Evolutionary conservation across 2,329 filamentous ascomycete species (phyloP).

Genomic region (Fusarium sororula): DNA sequence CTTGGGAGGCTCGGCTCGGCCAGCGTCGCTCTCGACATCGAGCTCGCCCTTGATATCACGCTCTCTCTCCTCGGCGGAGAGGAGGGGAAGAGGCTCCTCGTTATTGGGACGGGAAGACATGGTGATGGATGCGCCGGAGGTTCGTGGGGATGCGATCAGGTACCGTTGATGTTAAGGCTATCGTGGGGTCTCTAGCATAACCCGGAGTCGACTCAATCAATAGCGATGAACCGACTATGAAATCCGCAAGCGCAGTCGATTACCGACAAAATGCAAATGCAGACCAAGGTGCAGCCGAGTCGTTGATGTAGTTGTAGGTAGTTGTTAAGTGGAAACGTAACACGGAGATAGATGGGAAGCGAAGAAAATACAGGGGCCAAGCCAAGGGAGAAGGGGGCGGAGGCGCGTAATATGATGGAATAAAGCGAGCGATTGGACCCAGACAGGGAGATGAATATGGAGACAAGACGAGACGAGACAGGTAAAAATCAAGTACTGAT

Average conservation of each 20-base stretch:
- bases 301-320: slow-evolving; percentile 28
- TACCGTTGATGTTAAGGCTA: slow-evolving; percentile 6
- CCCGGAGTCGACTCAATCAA: slow-evolving; percentile 1
- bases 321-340: slow-evolving; percentile 34
- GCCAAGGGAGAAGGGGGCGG: slow-evolving; percentile 22
- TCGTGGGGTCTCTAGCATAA: slow-evolving; percentile 20
- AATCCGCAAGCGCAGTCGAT: slow-evolving; percentile 21
- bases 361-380: slow-evolving; percentile 38
- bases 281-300: slow-evolving; percentile 18
- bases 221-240: slow-evolving; percentile 7
- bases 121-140: slow-evolving; percentile 22
- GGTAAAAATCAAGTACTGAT: slow-evolving; percentile 2
- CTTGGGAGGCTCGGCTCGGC: slow-evolving; percentile 41
- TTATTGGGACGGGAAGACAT: slow-evolving; percentile 48
- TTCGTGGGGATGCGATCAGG: slow-evolving; percentile 14
- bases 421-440: slow-evolving; percentile 35
- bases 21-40: slow-evolving; percentile 48
- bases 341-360: slow-evolving; percentile 33
- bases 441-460: slow-evolving; percentile 21
- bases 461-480: slow-evolving; percentile 12
- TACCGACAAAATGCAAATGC: slow-evolving; percentile 19
- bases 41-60: slow-evolving; percentile 43
- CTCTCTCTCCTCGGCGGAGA: slow-evolving; percentile 46
- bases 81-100: slow-evolving; percentile 46
- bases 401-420: slow-evolving; percentile 25